Conservation (phyloP, 768 basidiomycete genomes). For the Tricholoma bakamatsutake region DNA sequence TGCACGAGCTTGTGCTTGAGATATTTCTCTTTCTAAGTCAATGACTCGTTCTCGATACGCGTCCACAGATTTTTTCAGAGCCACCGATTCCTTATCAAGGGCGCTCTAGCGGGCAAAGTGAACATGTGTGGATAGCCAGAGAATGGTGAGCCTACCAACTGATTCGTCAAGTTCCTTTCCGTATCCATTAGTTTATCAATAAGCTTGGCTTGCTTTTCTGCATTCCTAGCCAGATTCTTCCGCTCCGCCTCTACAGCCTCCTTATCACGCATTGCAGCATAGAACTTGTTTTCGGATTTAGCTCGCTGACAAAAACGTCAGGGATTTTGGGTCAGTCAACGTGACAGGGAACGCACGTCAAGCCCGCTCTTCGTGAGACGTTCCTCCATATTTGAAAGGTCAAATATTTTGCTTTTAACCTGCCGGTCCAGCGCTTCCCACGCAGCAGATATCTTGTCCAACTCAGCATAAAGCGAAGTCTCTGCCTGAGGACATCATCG, state of each 20-base stretch:
- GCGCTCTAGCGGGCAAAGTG: slow-evolving; percentile 21
- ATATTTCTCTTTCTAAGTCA: slow-evolving; percentile 24
- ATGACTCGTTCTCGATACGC: slow-evolving; percentile 19
- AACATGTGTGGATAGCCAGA: not conserved
- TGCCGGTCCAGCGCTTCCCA: slow-evolving; percentile 85
- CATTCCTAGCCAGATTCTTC: slow-evolving; percentile 49
- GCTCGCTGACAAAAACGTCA: slow-evolving; percentile 59
- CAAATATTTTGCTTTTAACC: slow-evolving; percentile 79
- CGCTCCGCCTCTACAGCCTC: slow-evolving; percentile 76
- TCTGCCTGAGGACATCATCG: slow-evolving; percentile 47
- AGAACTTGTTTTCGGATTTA: slow-evolving; percentile 94
- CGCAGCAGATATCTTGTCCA: slow-evolving; percentile 79
- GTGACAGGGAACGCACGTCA: slow-evolving; percentile 59
- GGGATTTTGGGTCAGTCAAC: not conserved
- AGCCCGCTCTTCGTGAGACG: slow-evolving; percentile 54
- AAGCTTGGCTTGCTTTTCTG: slow-evolving; percentile 44
- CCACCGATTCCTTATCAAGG: slow-evolving; percentile 40
- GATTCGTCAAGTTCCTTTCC: slow-evolving; percentile 52
- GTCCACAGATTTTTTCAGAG: slow-evolving; percentile 25
- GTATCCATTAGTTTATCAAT: slow-evolving; percentile 62
- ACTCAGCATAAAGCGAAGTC: slow-evolving; percentile 71
- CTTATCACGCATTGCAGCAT: slow-evolving; percentile 82
- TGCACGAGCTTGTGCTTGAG: slow-evolving; percentile 26
- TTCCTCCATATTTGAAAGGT: slow-evolving; percentile 71
- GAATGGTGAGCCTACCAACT: slow-evolving; percentile 45